A percentile compares a stretch with the other conserved stretches of the same genome.
Conservation (phyloP, 345 rosid species). For the Rubroshorea leprosula region DNA sequence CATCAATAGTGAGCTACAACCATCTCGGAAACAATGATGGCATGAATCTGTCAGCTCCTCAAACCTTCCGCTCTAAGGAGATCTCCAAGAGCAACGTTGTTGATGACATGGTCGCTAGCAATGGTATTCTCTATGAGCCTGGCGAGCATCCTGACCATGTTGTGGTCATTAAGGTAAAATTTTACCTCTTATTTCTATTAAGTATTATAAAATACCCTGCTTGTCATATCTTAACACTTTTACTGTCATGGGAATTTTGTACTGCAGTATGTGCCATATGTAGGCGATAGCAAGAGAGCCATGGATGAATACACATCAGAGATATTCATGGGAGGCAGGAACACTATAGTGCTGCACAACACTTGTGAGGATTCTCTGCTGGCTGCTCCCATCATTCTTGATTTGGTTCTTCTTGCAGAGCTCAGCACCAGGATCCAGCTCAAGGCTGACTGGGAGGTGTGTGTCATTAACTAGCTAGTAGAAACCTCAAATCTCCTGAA, state of each 20-base stretch:
- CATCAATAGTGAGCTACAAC: slow-evolving; percentile 95
- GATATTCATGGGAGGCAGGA: slow-evolving; percentile 95
- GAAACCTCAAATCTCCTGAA: neutral
- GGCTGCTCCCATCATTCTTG: slow-evolving; percentile 95
- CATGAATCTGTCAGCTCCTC: slow-evolving; percentile 96
- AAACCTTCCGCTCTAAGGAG: slow-evolving; percentile 93
- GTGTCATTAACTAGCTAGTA: neutral
- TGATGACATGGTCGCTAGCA: slow-evolving; percentile 97
- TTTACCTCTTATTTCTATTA: neutral
- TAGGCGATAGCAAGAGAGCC: slow-evolving; percentile 98
- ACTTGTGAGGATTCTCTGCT: slow-evolving; percentile 95
- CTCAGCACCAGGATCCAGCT: slow-evolving; percentile 86
- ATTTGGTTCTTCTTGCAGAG: slow-evolving; percentile 92
- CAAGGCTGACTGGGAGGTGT: slow-evolving; percentile 79
- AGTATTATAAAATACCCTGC: neutral
- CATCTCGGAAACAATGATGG: slow-evolving; percentile 97
- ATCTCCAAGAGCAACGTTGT: slow-evolving; percentile 97
- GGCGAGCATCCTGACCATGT: slow-evolving; percentile 99
- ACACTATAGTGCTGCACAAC: slow-evolving; percentile 89
- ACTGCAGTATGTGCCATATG: slow-evolving; percentile 83
- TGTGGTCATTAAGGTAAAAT: slow-evolving; percentile 87
- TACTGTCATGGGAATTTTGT: neutral
- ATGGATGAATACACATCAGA: slow-evolving; percentile 99
- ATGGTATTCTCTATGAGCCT: slow-evolving; percentile 74
- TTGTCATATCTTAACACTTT: neutral